phyloP scores from a whole-genome alignment of 164 flowering plant genomes.

The Vitis labrusca region DNA sequence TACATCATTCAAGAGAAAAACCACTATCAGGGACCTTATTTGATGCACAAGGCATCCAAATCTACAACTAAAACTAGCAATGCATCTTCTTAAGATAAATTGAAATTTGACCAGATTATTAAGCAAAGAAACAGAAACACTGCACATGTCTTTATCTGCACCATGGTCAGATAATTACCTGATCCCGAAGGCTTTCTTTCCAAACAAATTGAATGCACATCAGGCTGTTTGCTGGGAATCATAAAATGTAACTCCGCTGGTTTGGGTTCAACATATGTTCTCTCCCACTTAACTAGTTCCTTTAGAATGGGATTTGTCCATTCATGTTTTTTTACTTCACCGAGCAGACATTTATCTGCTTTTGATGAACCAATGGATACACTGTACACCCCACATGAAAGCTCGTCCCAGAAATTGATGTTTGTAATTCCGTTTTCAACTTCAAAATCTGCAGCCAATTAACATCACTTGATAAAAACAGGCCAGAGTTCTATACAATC shows the following conservation, averaged over 20 bases:
- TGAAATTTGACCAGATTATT: too few species aligned
- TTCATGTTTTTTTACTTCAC: constrained; percentile 65
- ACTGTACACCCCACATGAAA: constrained; percentile 88
- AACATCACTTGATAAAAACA: neutral
- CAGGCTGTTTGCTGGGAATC: constrained; percentile 6
- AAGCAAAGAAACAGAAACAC: constrained; percentile 1
- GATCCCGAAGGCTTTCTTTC: constrained; percentile 18
- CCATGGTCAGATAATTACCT: constrained; percentile 13
- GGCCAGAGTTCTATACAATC: too few species aligned
- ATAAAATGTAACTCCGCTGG: constrained; percentile 20
- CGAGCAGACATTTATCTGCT: constrained; percentile 28
- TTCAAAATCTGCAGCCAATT: constrained; percentile 39
- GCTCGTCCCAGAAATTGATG: constrained; percentile 81
- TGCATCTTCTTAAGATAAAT: too few species aligned
- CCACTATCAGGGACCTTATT: too few species aligned
- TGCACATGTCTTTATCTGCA: constrained; percentile 3
- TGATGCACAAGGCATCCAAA: too few species aligned
- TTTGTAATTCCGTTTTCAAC: constrained; percentile 25
- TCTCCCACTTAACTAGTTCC: constrained; percentile 78
- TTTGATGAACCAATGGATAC: constrained; percentile 32
- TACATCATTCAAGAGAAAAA: constrained; percentile 15
- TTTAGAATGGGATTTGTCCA: constrained; percentile 58
- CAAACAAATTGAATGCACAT: constrained; percentile 18
- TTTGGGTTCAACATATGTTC: constrained; percentile 60
- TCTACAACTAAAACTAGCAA: neutral